Conservation (phyloP, 2,329 filamentous ascomycete species). For the Colletotrichum brevisporum region DNA sequence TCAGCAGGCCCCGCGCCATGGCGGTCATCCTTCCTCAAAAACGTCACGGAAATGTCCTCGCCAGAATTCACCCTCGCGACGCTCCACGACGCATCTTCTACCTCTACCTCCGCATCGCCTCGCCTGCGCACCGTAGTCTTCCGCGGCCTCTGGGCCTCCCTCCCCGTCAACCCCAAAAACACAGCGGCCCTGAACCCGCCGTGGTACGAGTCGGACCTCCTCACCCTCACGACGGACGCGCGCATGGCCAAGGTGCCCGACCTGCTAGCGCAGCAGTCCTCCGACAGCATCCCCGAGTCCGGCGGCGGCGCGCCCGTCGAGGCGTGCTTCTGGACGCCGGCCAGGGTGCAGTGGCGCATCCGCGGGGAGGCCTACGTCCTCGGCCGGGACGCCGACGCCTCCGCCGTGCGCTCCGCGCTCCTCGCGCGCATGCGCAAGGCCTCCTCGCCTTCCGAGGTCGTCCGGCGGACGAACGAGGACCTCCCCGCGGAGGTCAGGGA, state of each 20-base stretch:
- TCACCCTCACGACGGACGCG: slow-evolving; percentile 88
- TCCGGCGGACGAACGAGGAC: slow-evolving; percentile 45
- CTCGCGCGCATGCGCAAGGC: slow-evolving; percentile 72
- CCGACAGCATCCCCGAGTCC: too few relatives aligned
- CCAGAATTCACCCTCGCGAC: slow-evolving; percentile 67
- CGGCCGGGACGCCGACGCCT: slow-evolving; percentile 72
- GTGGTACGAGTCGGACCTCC: slow-evolving; percentile 80
- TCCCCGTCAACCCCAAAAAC: slow-evolving; percentile 82
- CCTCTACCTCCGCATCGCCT: slow-evolving; percentile 16
- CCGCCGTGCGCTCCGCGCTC: slow-evolving; percentile 70
- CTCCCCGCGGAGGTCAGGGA: slow-evolving; percentile 16
- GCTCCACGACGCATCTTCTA: slow-evolving; percentile 53
- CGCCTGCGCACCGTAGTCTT: slow-evolving; percentile 86
- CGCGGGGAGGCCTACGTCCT: slow-evolving; percentile 83
- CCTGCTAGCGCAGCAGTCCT: slow-evolving; percentile 72
- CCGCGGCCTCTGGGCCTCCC: slow-evolving; percentile 84
- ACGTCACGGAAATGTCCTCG: slow-evolving; percentile 62
- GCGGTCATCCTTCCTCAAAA: slow-evolving; percentile 66
- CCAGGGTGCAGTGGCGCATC: slow-evolving; percentile 86
- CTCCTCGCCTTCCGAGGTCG: slow-evolving; percentile 44
- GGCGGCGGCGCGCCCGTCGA: slow-evolving; percentile 82
- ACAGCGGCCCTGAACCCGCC: slow-evolving; percentile 78
- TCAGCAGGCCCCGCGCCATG: slow-evolving; percentile 63
- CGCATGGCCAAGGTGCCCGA: slow-evolving; percentile 88
- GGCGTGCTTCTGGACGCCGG: slow-evolving; percentile 84